Evolutionary conservation across 768 basidiomycete species (phyloP), one percentile per base, ranked within the genome.

Genomic region (Crepidotus variabilis): DNA sequence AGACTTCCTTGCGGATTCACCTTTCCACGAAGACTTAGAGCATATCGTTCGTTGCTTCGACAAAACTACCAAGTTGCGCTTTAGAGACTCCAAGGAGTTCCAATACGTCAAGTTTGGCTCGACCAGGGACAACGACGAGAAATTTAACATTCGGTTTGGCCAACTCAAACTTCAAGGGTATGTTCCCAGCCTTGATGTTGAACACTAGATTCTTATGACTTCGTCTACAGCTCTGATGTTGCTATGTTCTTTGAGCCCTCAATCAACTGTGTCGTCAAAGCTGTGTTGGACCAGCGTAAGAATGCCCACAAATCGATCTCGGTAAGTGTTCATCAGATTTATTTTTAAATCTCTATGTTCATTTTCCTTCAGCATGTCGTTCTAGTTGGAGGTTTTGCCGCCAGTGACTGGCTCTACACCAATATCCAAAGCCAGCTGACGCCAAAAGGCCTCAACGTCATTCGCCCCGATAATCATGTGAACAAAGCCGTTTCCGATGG

Each of bases 381-480:
- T 32, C 74, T 86, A 1, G 82, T 85, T 2, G 84, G 84, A 21
- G 83, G 83, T 0, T 85, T 84, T 63, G 78, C 80, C 13, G 80
- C 81, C 1, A 84, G 78, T 55, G 78, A 83, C 51, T 84, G 78
- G 73, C 62, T 85, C n/a, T 80, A 74, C 60, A 64, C 67, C 2
- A 69, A 71, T 49, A 73, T 85, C 1, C 74, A 74, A 39, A 66
- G 63, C 51, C 61, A 68, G 5, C 67, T 85, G 9, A 68, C 69
- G 4, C 60, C 68, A 1, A 61, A 71, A 0, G 73, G 75, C n/a
- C 62, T 82, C 47, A 70, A 65, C 32, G 65, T 84, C 16, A 72
- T 75, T 51, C 72, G 80, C 7, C 84, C 83, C 0, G 81, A 84
- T 55, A 77, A 73, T 34, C 78, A 82, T 57, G 72, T 83, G 0